phyloP scores from a whole-genome alignment of 75 land plant species.

The Sequoiadendron giganteum region DNA sequence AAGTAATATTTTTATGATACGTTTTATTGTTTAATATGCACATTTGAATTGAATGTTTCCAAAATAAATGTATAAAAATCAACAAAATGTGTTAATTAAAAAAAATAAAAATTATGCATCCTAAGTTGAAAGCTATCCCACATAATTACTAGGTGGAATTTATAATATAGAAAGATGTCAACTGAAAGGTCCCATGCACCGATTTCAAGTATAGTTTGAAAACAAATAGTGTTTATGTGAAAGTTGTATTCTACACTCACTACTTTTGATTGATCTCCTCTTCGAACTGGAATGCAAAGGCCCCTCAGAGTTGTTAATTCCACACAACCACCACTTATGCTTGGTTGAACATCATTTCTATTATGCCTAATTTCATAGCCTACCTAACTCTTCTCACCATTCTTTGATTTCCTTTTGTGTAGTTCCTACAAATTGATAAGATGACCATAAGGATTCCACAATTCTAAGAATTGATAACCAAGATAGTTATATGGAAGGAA shows the following conservation, averaged over 20 bases:
- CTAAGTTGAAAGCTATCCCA: slow-evolving; percentile 44
- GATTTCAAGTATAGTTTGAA: slow-evolving; percentile 48
- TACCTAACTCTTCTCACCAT: slow-evolving; percentile 14
- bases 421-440: slow-evolving; percentile 15
- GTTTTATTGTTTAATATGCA: no score
- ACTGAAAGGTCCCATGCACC: slow-evolving; percentile 32
- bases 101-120: no score
- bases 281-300: slow-evolving; percentile 30
- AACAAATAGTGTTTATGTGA: slow-evolving; percentile 69
- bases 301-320: slow-evolving; percentile 31
- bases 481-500: neutral
- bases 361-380: neutral
- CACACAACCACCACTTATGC: slow-evolving; percentile 25
- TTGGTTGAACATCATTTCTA: slow-evolving; percentile 5
- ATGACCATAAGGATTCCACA: neutral
- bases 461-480: neutral
- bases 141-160: slow-evolving; percentile 83
- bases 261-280: slow-evolving; percentile 42
- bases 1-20: no score
- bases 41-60: no score
- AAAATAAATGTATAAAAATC: no score
- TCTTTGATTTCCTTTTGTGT: slow-evolving; percentile 5
- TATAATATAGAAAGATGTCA: slow-evolving; percentile 51
- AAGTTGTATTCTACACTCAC: slow-evolving; percentile 20
- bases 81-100: no score